These are phyloP conservation scores for Trypanosoma congolense DNA, from an alignment of 208 protist species.

Conservation along the genomic window DNA sequence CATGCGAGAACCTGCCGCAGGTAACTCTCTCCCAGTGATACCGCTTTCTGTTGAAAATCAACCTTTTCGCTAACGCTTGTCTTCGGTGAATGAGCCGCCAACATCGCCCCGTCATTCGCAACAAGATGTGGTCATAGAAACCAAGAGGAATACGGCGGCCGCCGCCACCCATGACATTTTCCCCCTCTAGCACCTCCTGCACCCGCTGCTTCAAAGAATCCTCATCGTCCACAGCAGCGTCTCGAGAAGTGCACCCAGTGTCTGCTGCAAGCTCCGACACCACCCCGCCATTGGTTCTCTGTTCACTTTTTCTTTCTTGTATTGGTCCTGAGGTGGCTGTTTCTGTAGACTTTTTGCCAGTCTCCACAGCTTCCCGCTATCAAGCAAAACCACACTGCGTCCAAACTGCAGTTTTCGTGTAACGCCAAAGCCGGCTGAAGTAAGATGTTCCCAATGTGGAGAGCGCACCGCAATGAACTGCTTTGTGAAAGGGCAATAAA, in stretches of 20 bases:
- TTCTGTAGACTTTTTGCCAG: too few species aligned
- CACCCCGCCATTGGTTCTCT: slow-evolving; percentile 15
- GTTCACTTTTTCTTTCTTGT: background rate
- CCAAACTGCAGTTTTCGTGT: slow-evolving; percentile 21
- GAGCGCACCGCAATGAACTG: slow-evolving; percentile 45
- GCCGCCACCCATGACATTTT: background rate
- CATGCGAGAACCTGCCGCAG: slow-evolving; percentile 7
- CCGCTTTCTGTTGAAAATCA: background rate
- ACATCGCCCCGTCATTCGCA: background rate
- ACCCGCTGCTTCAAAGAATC: slow-evolving; percentile 5
- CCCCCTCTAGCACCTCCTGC: slow-evolving; percentile 11
- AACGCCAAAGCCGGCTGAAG: slow-evolving; percentile 36
- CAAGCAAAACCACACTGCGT: slow-evolving; percentile 24
- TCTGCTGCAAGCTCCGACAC: slow-evolving; percentile 28
- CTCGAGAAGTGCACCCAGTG: slow-evolving; percentile 33
- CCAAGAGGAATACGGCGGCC: slow-evolving; percentile 14
- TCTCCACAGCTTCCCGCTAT: slow-evolving; percentile 19
- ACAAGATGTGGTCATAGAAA: slow-evolving; percentile 8
- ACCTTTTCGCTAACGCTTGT: too few species aligned
- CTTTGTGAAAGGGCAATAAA: slow-evolving; percentile 60
- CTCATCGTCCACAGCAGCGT: slow-evolving; percentile 1
- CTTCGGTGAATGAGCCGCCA: too few species aligned
- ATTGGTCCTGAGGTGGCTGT: slow-evolving; percentile 25
- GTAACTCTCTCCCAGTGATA: slow-evolving; percentile 18
- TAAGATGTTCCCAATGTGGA: slow-evolving; percentile 44